Evolutionary conservation across 2,329 filamentous ascomycete genomes (phyloP), one percentile per base, ranked within the genome.

Genomic region (Xylaria hypoxylon): DNA sequence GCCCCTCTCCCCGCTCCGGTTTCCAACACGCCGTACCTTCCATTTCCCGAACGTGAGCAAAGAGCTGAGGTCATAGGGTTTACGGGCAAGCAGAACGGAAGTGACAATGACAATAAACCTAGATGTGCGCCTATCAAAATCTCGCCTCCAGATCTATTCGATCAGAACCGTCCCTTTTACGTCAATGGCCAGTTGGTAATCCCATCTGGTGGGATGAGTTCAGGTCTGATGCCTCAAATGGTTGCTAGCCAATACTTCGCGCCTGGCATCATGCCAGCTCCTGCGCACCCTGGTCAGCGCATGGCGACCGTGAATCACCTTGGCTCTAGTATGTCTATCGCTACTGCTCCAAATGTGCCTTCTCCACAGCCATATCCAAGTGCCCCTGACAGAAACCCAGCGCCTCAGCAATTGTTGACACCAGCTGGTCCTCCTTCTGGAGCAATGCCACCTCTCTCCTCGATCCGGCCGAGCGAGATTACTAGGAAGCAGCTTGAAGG

Each of bases 391-490:
- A 51, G 45, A 47, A 58, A 44, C 8, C 22, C 33, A 7, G 40
- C 33, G 28, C 28, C 45, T 42, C 62, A 59, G 52, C 58, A 45
- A 38, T 48, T 26, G 11, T 24, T 55, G 42, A 65, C 68, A 15
- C 50, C 62, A 42, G 31, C 59, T 31, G 42, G 45, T 22, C 50
- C 71, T 64, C 75, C 63, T 28, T 56, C 63, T 6, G 69, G 59
- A 57, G n/a, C 62, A 17, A 50, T 65, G 33, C 81, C 84, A 13
- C 86, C 84, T 2, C 79, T 84, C 26, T 88, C 87, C n/a, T 88
- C 87, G 6, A 89, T 89, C 68, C 82, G 83, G 24, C 84, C 83
- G 3, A 89, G 87, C 70, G 85, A 87, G n/a, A 87, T 89, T 70
- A 89, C 86, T 7, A 86, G 80, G 73, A 86, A 85, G 70, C 87